These are phyloP conservation scores for Hippophae gyantsensis DNA, from an alignment of 306 rosid species.

Conservation along the genomic window DNA sequence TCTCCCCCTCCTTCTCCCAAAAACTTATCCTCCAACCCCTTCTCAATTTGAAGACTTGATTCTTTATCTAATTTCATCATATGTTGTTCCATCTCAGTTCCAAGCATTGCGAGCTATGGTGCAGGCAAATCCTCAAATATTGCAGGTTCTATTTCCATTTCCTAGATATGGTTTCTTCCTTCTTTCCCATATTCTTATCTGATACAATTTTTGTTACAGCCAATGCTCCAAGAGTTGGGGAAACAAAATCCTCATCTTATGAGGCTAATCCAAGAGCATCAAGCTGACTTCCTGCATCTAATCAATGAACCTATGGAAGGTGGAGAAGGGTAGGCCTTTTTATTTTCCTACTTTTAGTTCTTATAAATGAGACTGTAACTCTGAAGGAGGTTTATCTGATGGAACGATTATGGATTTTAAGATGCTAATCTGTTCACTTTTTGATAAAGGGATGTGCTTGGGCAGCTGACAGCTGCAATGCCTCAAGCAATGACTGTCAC, in stretches of 20 bases:
- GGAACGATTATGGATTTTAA: background rate
- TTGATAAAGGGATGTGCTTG: constrained; percentile 48
- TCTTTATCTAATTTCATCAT: background rate
- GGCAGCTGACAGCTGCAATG: constrained; percentile 49
- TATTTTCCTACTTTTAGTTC: constrained; percentile 3
- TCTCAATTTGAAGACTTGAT: background rate
- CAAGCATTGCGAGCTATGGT: constrained; percentile 88
- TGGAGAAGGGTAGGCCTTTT: constrained; percentile 66
- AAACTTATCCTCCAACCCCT: background rate
- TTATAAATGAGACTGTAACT: background rate
- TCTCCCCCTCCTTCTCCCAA: no score
- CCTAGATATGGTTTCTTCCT: constrained; percentile 2
- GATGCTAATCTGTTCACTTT: constrained; percentile 16
- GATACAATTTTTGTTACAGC: constrained; percentile 44
- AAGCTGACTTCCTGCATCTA: constrained; percentile 76
- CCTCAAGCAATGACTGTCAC: constrained; percentile 72
- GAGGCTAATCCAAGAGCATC: constrained; percentile 83
- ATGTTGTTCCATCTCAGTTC: constrained; percentile 42
- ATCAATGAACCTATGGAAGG: constrained; percentile 88
- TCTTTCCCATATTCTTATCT: constrained; percentile 1
- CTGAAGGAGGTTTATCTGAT: background rate
- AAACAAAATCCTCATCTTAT: constrained; percentile 93
- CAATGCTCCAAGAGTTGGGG: constrained; percentile 97
- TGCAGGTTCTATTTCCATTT: constrained; percentile 53
- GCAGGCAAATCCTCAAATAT: constrained; percentile 90